Base-by-base conservation (phyloP, 2,329 filamentous ascomycete species). In the Apiospora rasikravindrae region DNA sequence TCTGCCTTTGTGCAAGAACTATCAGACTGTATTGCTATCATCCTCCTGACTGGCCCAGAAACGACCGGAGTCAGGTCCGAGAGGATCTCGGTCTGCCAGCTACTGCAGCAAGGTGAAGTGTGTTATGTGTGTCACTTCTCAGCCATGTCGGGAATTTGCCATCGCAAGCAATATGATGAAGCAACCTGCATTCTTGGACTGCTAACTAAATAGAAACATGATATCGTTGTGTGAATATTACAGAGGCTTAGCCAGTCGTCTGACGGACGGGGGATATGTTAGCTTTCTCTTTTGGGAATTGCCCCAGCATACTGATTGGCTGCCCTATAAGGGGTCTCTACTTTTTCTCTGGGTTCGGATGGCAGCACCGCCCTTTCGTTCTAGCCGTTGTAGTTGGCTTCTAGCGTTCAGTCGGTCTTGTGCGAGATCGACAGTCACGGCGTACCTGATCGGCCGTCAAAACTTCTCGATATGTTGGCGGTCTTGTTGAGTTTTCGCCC, bases 381-480 rank as follows among this genome's bases (percentile, higher is more conserved):
- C n/a, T 37, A 37, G 33, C 33, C 33, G 33, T 37, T 37, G 5
- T 37, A 7, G 33, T 7, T 10, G 22, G 6, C 8, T 49, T n/a
- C 45, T 49, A 61, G 53, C 53, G 57, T 64, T 40, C 19, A 49
- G 22, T 68, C 49, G 64, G 42, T 22, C 42, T 44, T 51, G 33
- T 24, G 69, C 71, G 67, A 69, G 67, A 72, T 72, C 71, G 49
- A 72, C 71, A 40, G 37, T 64, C n/a, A n/a, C 57, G 42, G 61
- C 42, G 53, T 71, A 40, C 37, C 64, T 71, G 64, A 61, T 61
- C 70, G 37, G 45, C 29, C n/a, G 26, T 29, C n/a, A 37, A 49
- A 37, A 26, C 67, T 49, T 45, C 57, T 64, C 33, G 57, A 64
- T 64, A 33, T 40, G 57, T 64, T 33, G 29, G n/a, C 40, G 7